A percentile compares a stretch with the other conserved stretches of the same genome.
Evolutionary conservation across 2,329 filamentous ascomycete genomes (phyloP).

Genomic region (Colletotrichum lupini): DNA sequence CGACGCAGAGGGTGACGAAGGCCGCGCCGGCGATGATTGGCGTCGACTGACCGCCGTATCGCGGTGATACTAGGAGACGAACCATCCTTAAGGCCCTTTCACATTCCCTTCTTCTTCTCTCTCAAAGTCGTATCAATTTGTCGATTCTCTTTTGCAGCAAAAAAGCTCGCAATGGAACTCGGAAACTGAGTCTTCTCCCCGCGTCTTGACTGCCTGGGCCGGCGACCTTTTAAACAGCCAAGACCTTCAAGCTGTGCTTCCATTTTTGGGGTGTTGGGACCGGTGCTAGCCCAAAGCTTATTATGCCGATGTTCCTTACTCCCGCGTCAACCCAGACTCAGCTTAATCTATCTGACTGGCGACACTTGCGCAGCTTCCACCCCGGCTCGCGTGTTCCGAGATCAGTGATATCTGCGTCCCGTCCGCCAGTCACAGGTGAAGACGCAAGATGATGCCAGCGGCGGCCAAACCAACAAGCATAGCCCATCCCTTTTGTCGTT

Average conservation of each 20-base stretch:
- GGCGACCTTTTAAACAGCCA: constrained; percentile 2
- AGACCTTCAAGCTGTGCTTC: neutral
- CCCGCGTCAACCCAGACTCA: neutral
- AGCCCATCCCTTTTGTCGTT: constrained; percentile 10
- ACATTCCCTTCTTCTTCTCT: neutral
- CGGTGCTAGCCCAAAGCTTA: constrained; percentile 21
- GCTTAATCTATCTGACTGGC: constrained; percentile 19
- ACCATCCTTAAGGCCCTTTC: constrained; percentile 13
- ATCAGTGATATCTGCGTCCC: neutral
- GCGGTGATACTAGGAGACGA: constrained; percentile 17
- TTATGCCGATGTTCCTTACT: neutral
- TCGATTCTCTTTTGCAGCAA: neutral
- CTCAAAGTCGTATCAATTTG: neutral
- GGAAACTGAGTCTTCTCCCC: too few relatives aligned
- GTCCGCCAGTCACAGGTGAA: neutral
- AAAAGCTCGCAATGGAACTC: neutral
- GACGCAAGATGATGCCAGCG: neutral
- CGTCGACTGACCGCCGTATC: constrained; percentile 16
- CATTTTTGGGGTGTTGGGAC: neutral
- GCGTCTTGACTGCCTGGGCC: neutral
- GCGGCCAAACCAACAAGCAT: neutral
- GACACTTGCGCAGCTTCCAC: neutral
- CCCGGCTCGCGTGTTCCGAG: constrained; percentile 7
- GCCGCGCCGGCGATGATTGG: constrained; percentile 13
- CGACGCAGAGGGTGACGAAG: constrained; percentile 13